Base-by-base conservation (phyloP, 192 early-diverging fungal species). In the Linnemannia zychae region DNA sequence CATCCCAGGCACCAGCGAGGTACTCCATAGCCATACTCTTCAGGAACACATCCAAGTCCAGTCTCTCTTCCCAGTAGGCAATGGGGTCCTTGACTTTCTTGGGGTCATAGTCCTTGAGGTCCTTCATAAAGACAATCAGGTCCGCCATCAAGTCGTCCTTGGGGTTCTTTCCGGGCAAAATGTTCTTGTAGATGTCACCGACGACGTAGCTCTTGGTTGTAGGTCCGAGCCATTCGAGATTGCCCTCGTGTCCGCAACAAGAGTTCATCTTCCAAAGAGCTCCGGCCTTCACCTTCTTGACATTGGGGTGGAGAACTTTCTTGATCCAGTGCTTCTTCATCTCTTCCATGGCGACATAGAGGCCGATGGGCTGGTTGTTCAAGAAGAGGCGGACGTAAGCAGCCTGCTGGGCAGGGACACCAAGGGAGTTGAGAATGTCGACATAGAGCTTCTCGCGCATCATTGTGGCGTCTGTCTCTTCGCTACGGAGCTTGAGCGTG, bases 371-470 rank as follows among this genome's bases (percentile, higher is more conserved):
- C 52, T 52, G 50, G 28, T 72, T 76, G 67, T 90, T 90, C 17
- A 84, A 47, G 38, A 79, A 87, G 12, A 90, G 37, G 24, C 88
- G 77, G 1, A 86, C 83, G 60, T 88, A 90, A 0, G 81, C 46
- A 3, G 84, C 77, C 36, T 85, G 80, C 20, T 85, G 77, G 22
- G 87, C 68, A 4, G 76, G 52, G 24, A 90, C 81, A 31, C 89
- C 89, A 4, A 81, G 52, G 1, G 89, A 83, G 63, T 83, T 72
- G 38, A 90, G 67, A n/a, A 88, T 63, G 77, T 90, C 89, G 17
- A 73, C 44, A 53, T 90, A 90, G 7, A 90, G 17, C 57, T 88
- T 90, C 66, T 90, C 89, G 22, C 89, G 84, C 15, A 90, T 73
- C 80, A 90, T 81, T 37, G 87, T 88, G 15, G 83, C 77, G 36